Evolutionary conservation across 495 filamentous ascomycete genomes (phyloP), one percentile per base, ranked within the genome.

Genomic region (Penicillium cinerascens): DNA sequence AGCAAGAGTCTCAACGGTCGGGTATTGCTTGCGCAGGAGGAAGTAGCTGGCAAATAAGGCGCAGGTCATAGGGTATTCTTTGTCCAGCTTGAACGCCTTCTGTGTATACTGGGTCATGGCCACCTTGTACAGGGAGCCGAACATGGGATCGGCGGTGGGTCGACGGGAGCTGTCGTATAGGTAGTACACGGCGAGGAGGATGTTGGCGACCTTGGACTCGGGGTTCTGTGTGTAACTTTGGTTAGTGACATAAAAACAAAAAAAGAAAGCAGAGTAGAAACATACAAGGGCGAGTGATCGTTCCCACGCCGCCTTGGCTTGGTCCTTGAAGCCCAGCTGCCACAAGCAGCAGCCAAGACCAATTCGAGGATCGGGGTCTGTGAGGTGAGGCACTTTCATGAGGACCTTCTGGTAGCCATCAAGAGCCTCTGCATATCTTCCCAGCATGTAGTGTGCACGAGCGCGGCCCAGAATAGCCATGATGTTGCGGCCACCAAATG

Each of bases 331-430:
- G 17, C 90, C 91, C 11, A 97, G 77, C 63, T 92, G 89, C 93
- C 93, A 98, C 53, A 92, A 84, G 67, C 93, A 97, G 67, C 91
- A 92, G 18, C 93, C 93, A 57, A 98, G 86, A 41, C 93, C 93
- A 55, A 98, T 91, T 46, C 93, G 78, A 57, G 93, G 95, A 67
- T 98, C 93, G 4, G 93, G 93, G 60, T 98, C 95, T n/a, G 85
- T 82, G 47, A 97, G 74, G 51, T 89, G 85, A 10, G 93, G 93
- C 76, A 89, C 87, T 68, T 87, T 88, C 58, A 80, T 70, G 16
- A 98, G 72, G 1, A 87, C 92, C 44, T 88, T 87, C 67, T 98
- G 93, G 62, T 97, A 98, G 15, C 78, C 75, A 50, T 87, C 82
- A 37, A 97, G 66, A 13, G 95, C 85, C 37, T 96, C 91, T 5